phyloP scores from a whole-genome alignment of 148 eudicot species.

The Spergularia bocconei region DNA sequence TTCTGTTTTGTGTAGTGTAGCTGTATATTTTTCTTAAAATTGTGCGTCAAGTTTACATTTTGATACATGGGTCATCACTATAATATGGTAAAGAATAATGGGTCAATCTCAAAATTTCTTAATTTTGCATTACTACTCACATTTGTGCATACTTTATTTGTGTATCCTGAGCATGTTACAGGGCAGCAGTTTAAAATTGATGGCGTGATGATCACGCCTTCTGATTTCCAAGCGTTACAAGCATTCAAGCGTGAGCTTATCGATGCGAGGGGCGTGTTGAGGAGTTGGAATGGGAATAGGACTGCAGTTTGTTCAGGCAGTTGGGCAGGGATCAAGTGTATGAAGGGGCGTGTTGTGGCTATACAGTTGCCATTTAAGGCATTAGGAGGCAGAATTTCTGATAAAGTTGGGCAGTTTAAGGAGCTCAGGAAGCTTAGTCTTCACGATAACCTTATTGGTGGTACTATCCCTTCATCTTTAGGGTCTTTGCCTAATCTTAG shows the following conservation, averaged over 20 bases:
- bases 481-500: slow-evolving; percentile 67
- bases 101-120: neutral
- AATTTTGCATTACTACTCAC: neutral
- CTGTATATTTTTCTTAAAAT: neutral
- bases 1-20: neutral
- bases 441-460: slow-evolving; percentile 70
- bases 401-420: slow-evolving; percentile 56
- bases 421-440: slow-evolving; percentile 61
- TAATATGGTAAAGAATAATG: neutral
- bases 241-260: slow-evolving; percentile 52
- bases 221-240: slow-evolving; percentile 53
- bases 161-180: slow-evolving; percentile 26
- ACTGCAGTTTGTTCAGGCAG: slow-evolving; percentile 61
- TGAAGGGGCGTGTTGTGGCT: slow-evolving; percentile 51
- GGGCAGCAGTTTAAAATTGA: slow-evolving; percentile 30
- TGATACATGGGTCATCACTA: slow-evolving; percentile 24
- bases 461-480: slow-evolving; percentile 61
- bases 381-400: slow-evolving; percentile 56
- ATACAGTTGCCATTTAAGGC: slow-evolving; percentile 77
- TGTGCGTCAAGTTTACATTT: slow-evolving; percentile 5
- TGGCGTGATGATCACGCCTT: slow-evolving; percentile 37
- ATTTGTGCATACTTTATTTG: slow-evolving; percentile 23
- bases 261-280: slow-evolving; percentile 42
- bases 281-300: slow-evolving; percentile 58
- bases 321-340: slow-evolving; percentile 80